These are phyloP conservation scores for Salix udensis DNA, from an alignment of 345 rosid species.

Conservation along the genomic window DNA sequence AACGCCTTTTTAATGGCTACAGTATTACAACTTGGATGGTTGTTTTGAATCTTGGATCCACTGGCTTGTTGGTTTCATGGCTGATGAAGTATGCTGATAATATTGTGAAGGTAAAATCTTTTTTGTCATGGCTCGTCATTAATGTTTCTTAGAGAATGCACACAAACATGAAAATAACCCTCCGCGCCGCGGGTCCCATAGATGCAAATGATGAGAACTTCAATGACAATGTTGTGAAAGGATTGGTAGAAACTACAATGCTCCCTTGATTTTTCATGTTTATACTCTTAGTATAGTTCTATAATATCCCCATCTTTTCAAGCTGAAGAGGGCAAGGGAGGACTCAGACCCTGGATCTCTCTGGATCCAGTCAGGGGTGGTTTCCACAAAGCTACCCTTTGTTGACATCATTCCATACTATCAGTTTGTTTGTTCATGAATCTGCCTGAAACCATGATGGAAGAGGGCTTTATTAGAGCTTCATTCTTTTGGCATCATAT, in stretches of 20 bases:
- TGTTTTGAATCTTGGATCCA: constrained; percentile 73
- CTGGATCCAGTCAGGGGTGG: not conserved
- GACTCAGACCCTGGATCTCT: not conserved
- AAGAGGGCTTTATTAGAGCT: not conserved
- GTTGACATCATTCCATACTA: not conserved
- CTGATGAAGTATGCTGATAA: constrained; percentile 92
- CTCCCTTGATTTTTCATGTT: not conserved
- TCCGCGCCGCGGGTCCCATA: not conserved
- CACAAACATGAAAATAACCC: not conserved
- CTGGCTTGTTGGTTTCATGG: constrained; percentile 86
- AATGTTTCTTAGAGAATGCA: not conserved
- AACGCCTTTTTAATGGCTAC: constrained; percentile 73
- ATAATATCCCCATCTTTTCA: not conserved
- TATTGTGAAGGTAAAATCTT: constrained; percentile 68
- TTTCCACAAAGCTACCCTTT: not conserved
- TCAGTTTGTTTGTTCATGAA: not conserved
- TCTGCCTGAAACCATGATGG: not conserved
- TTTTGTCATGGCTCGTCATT: not conserved
- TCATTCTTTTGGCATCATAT: no score
- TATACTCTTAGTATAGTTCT: not conserved
- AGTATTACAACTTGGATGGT: constrained; percentile 78
- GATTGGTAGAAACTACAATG: not conserved
- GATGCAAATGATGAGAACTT: not conserved
- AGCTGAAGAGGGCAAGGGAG: not conserved
- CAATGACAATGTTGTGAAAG: not conserved